Evolutionary conservation across 768 basidiomycete genomes (phyloP).

Genomic region (Auriscalpium vulgare): DNA sequence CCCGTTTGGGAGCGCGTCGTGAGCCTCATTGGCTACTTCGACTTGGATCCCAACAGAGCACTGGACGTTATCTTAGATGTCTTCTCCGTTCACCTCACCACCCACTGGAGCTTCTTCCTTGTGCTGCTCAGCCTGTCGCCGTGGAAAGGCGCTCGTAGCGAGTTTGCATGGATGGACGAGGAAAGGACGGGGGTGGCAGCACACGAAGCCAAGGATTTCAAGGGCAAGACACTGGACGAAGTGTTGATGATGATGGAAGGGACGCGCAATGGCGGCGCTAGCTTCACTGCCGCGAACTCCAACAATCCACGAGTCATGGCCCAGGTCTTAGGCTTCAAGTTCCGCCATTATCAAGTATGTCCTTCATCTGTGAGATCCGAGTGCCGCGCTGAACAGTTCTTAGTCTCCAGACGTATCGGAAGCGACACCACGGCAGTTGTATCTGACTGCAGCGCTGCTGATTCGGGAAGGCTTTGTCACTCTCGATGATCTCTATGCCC

Average conservation of each 20-base stretch:
- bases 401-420: constrained; percentile 56
- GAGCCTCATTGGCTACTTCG: constrained; percentile 91
- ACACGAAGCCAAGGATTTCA: constrained; percentile 30
- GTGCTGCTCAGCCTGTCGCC: constrained; percentile 81
- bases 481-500: constrained; percentile 86
- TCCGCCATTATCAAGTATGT: constrained; percentile 76
- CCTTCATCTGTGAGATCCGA: constrained; percentile 1
- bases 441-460: constrained; percentile 76
- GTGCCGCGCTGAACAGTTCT: constrained; percentile 7
- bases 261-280: constrained; percentile 5
- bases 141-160: constrained; percentile 40
- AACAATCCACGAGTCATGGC: constrained; percentile 58
- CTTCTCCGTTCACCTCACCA: constrained; percentile 70
- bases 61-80: constrained; percentile 92
- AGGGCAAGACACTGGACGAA: constrained; percentile 60
- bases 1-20: constrained; percentile 79
- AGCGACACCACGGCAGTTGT: constrained; percentile 60
- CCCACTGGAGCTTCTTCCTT: constrained; percentile 86
- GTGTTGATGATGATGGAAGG: constrained; percentile 50
- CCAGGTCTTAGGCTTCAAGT: constrained; percentile 98
- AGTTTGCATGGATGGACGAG: neutral
- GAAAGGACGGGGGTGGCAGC: constrained; percentile 19
- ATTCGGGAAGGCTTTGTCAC: constrained; percentile 86
- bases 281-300: constrained; percentile 12
- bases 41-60: constrained; percentile 90